phyloP scores from a whole-genome alignment of 371 early-diverging fungal genomes.

The Batrachochytrium dendrobatidis region DNA sequence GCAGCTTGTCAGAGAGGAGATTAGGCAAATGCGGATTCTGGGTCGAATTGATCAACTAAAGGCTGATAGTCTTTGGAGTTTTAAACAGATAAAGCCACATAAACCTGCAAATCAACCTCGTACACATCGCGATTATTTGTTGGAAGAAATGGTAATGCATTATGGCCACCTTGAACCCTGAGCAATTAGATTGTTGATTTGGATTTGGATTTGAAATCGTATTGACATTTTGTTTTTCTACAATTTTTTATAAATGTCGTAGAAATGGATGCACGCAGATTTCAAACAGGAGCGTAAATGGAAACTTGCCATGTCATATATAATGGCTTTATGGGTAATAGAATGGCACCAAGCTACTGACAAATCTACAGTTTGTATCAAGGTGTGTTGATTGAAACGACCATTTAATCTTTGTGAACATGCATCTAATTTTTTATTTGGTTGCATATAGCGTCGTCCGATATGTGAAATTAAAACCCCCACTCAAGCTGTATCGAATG shows the following conservation, averaged over 20 bases:
- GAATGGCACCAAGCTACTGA: conserved; percentile 74
- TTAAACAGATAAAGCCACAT: conserved; percentile 68
- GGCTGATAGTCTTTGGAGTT: conserved; percentile 67
- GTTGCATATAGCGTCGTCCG: no score
- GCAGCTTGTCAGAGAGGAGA: conserved; percentile 81
- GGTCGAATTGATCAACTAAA: conserved; percentile 74
- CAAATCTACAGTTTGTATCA: conserved; percentile 59
- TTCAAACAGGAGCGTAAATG: conserved; percentile 79
- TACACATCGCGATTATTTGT: conserved; percentile 78
- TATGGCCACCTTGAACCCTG: background rate
- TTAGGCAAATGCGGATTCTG: conserved; percentile 64
- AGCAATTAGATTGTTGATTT: background rate
- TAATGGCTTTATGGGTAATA: conserved; percentile 63
- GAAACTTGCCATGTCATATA: conserved; percentile 70
- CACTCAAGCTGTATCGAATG: no score
- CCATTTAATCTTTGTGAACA: conserved; percentile 10
- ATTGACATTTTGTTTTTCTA: background rate
- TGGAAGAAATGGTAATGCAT: conserved; percentile 74
- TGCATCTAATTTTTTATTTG: no score
- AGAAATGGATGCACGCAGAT: conserved; percentile 81
- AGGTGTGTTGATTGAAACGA: conserved; percentile 30
- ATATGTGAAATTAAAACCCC: no score
- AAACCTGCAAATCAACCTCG: conserved; percentile 63
- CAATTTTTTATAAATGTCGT: no score
- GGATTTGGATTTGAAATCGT: background rate